Base-by-base conservation (phyloP, 202 grass and related monocot genomes). In the Alloteropsis angusta region DNA sequence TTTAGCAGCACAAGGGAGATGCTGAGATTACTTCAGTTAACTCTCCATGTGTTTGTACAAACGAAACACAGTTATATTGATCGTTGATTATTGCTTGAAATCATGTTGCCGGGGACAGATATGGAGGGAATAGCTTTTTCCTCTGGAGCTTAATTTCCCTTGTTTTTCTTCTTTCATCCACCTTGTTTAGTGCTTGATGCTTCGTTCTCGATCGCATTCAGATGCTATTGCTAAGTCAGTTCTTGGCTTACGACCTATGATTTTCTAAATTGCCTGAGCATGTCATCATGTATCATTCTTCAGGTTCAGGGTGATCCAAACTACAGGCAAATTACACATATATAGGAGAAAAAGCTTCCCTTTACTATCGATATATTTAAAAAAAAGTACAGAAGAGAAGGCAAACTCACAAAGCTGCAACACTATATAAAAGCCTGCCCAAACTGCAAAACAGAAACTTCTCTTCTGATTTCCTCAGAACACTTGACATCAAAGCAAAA, bases 21-120 rank as follows among this genome's bases (percentile, higher is more conserved):
- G 76, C 68, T 71, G 70, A 84, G 83, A 68, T 63, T 32, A 25
- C n/a, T 89, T 89, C 82, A 35, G 78, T 82, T 82, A 0, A 85
- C 59, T 89, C 73, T 72, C 66, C 82, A 82, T 85, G 82, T 85
- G 78, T 82, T 78, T 89, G 83, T 89, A 89, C 87, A 85, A 89
- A 89, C 78, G 6, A 54, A 65, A 71, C 74, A 84, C 59, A 39
- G 35, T 81, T 87, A 84, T 84, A 84, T 81, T 60, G 60, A 88
- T 81, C 74, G 68, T 83, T 80, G 79, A 71, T 83, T 49, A 48
- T 70, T 55, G 44, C 75, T 60, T 71, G 37, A 69, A 38, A 82
- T 26, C 71, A 75, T 76, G 23, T 58, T 10, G 11, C 54, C 22
- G 4, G 11, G 11, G 11, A 58, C 4, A 53, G 46, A n/a, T 6